A percentile compares a stretch with the other conserved stretches of the same genome.
Evolutionary conservation across 2,329 filamentous ascomycete species (phyloP).

Genomic region (Aspergillus quadrilineatus): DNA sequence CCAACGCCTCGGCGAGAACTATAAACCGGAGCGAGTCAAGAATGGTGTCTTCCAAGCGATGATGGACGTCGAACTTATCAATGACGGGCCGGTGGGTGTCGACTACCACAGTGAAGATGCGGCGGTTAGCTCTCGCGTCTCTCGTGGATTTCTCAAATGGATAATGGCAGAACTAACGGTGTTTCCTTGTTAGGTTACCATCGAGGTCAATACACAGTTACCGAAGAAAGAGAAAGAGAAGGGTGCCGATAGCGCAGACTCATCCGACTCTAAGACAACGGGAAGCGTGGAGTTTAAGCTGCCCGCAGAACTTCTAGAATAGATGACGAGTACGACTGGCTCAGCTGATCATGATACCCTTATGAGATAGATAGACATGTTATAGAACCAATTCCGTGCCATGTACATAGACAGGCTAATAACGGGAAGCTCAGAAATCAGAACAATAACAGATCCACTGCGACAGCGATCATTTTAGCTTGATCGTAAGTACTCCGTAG

Average conservation of each 20-base stretch:
- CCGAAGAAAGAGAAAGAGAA: constrained; percentile 42
- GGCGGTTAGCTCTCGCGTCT: constrained; percentile 50
- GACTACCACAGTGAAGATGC: constrained; percentile 58
- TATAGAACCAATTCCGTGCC: background rate
- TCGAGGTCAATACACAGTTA: constrained; percentile 48
- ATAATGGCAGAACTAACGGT: constrained; percentile 14
- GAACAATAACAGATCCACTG: constrained; percentile 6
- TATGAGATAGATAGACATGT: constrained; percentile 4
- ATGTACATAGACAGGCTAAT: background rate
- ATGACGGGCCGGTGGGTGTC: constrained; percentile 72
- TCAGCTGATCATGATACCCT: constrained; percentile 10
- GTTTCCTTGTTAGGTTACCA: constrained; percentile 37
- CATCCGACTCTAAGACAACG: constrained; percentile 10
- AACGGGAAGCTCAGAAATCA: background rate
- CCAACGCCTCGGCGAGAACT: constrained; percentile 69
- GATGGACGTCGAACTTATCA: constrained; percentile 95
- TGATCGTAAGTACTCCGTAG: constrained; percentile 1
- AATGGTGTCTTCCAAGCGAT: constrained; percentile 97
- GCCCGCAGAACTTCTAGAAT: constrained; percentile 27
- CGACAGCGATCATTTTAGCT: constrained; percentile 12
- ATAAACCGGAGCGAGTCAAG: constrained; percentile 74
- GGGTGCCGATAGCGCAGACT: constrained; percentile 3
- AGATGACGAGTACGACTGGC: background rate
- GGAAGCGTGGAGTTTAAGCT: constrained; percentile 22
- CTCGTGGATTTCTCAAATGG: constrained; percentile 18